Base-by-base conservation (phyloP, 1,139 yeast genomes). In the Hyphopichia wangnamkhiaoensis region DNA sequence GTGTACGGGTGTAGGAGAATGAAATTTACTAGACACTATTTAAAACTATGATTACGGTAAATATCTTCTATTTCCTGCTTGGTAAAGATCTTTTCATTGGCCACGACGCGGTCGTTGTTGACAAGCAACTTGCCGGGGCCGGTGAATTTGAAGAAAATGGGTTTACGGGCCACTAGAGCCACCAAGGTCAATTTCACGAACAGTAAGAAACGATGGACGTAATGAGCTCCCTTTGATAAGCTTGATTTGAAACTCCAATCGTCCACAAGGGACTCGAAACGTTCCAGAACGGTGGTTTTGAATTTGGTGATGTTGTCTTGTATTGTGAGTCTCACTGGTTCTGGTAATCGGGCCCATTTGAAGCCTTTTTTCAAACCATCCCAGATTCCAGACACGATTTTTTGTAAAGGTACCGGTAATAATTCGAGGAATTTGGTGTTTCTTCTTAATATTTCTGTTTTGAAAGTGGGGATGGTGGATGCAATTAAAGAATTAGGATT, bases 401-500 rank as follows among this genome's bases (percentile, higher is more conserved):
- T 20, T 15, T 14, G 15, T 19, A 14, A 12, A 23, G 8, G 25
- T 8, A 10, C 20, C 20, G 28, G 34, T 24, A 32, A 21, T 15
- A 32, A 15, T 16, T 32, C 26, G n/a, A 15, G 15, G 15, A 32
- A 23, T 9, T 9, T 21, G 3, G 30, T 24, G 12, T 13, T 20
- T 8, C 20, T 19, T 19, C 32, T 17, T 16, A 35, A 24, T 4
- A 35, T 35, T 23, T 29, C 29, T 3, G 33, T 17, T 16, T 29
- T 4, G 13, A 35, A 29, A 8, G 8, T 18, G 12, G 19, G 27
- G 7, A 30, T 24, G n/a, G 38, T 59, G 33, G 60, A 58, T 1
- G 74, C 79, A 10, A 74, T 50, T 17, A 74, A 48, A 24, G 65
- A 52, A 31, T 56, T 52, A 1, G 76, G 69, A 38, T 59, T 64